Evolutionary conservation across 257 asterid genomes (phyloP).

Genomic region (Vinca minor): DNA sequence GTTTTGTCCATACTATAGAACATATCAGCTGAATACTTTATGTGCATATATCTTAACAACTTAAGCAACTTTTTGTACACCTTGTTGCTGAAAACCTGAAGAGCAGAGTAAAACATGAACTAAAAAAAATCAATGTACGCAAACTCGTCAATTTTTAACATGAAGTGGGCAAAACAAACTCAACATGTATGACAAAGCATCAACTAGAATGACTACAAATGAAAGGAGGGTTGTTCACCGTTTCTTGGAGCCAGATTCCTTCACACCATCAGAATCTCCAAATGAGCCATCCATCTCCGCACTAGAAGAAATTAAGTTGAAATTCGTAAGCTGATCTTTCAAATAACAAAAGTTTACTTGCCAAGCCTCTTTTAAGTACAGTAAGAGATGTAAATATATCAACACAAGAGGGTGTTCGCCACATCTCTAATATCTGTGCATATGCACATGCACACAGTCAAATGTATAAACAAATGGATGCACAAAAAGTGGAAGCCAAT

Average conservation of each 20-base stretch:
- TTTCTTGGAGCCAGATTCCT: constrained; percentile 57
- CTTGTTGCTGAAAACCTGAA: background rate
- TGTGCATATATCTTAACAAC: constrained; percentile 5
- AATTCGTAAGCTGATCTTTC: constrained; percentile 8
- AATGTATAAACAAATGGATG: too few species aligned
- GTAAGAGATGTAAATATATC: background rate
- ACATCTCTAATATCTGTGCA: background rate
- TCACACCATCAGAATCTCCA: constrained; percentile 52
- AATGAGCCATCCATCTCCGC: constrained; percentile 56
- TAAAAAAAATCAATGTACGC: background rate
- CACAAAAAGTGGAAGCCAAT: background rate
- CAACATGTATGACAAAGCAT: background rate
- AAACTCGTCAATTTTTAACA: background rate
- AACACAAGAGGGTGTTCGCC: background rate
- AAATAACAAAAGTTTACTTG: background rate
- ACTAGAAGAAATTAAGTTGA: constrained; percentile 27
- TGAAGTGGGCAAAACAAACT: background rate
- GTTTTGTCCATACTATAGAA: background rate
- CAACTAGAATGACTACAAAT: constrained; percentile 6
- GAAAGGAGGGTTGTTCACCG: constrained; percentile 35
- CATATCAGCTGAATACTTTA: background rate
- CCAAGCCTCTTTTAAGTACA: background rate
- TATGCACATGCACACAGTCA: background rate
- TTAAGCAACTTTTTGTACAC: background rate
- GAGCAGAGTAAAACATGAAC: background rate